These are phyloP conservation scores for Phytophthora megakarya DNA, from an alignment of 352 stramenopile species.

Conservation along the genomic window DNA sequence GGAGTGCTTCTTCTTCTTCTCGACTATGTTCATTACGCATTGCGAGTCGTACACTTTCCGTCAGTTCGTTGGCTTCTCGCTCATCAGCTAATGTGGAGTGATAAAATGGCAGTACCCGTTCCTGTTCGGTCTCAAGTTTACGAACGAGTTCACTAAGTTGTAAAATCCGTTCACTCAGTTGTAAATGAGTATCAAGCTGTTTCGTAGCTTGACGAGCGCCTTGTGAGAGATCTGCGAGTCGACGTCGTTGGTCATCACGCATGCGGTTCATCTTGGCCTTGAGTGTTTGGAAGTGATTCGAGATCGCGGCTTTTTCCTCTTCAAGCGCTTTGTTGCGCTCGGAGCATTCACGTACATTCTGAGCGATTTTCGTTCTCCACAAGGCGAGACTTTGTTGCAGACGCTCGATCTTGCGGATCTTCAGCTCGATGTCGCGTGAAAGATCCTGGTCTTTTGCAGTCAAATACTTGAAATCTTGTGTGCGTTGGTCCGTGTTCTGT, in stretches of 20 bases:
- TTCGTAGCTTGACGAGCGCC: slow-evolving; percentile 79
- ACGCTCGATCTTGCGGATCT: slow-evolving; percentile 94
- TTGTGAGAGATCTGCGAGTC: slow-evolving; percentile 82
- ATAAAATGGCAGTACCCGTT: slow-evolving; percentile 91
- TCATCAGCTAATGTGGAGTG: slow-evolving; percentile 61
- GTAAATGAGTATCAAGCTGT: slow-evolving; percentile 67
- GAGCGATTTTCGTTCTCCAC: slow-evolving; percentile 92
- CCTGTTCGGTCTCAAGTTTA: slow-evolving; percentile 92
- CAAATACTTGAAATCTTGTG: slow-evolving; percentile 95
- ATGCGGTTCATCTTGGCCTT: slow-evolving; percentile 92
- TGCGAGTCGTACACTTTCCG: slow-evolving; percentile 60
- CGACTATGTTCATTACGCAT: slow-evolving; percentile 36
- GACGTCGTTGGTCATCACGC: slow-evolving; percentile 80
- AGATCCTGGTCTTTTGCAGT: slow-evolving; percentile 93
- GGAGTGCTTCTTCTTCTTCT: slow-evolving; percentile 45
- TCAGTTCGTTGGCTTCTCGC: slow-evolving; percentile 64
- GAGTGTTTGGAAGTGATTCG: slow-evolving; percentile 82
- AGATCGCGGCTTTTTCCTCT: slow-evolving; percentile 90
- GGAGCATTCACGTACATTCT: slow-evolving; percentile 89
- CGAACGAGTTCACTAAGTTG: slow-evolving; percentile 89
- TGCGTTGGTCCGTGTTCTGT: slow-evolving; percentile 94
- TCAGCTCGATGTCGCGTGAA: slow-evolving; percentile 92
- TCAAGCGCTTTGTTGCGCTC: slow-evolving; percentile 90
- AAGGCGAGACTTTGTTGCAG: slow-evolving; percentile 89
- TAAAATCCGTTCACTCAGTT: slow-evolving; percentile 86